Evolutionary conservation across 2,329 filamentous ascomycete genomes (phyloP).

Genomic region (Colletotrichum brevisporum): DNA sequence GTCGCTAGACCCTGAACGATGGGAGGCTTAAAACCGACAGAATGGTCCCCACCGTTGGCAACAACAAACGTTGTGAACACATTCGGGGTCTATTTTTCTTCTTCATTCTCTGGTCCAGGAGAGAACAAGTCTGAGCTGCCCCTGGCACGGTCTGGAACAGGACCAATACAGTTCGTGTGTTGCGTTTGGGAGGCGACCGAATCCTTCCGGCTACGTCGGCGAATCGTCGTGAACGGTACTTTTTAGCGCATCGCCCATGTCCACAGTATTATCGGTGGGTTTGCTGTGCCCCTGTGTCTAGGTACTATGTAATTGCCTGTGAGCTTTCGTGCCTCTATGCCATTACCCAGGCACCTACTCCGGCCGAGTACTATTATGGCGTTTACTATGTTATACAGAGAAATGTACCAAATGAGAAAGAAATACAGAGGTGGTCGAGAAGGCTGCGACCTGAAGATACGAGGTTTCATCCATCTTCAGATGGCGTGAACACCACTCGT

Average conservation of each 20-base stretch:
- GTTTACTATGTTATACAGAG: neutral
- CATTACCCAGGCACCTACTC: too few relatives aligned
- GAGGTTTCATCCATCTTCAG: slow-evolving; percentile 25
- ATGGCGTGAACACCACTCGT: slow-evolving; percentile 1
- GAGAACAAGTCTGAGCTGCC: neutral
- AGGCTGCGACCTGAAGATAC: neutral
- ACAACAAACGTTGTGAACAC: neutral
- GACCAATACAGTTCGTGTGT: neutral
- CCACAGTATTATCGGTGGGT: neutral
- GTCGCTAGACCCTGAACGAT: slow-evolving; percentile 9
- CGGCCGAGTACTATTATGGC: too few relatives aligned
- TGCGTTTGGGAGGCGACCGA: neutral
- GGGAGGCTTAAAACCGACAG: slow-evolving; percentile 9
- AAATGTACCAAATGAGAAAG: neutral
- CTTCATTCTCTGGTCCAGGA: too few relatives aligned
- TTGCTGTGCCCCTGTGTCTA: neutral
- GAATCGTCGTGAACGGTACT: slow-evolving; percentile 17
- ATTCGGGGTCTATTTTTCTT: too few relatives aligned
- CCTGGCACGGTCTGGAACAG: neutral
- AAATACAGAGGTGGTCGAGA: neutral
- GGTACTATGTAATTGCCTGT: neutral
- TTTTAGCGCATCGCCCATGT: slow-evolving; percentile 10
- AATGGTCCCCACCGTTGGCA: neutral
- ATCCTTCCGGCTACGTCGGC: slow-evolving; percentile 31
- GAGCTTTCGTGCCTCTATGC: neutral